Percentiles rank a stretch among this genome's conserved stretches.
phyloP scores from a whole-genome alignment of 768 basidiomycete genomes.

The Sarcodon aspratus region DNA sequence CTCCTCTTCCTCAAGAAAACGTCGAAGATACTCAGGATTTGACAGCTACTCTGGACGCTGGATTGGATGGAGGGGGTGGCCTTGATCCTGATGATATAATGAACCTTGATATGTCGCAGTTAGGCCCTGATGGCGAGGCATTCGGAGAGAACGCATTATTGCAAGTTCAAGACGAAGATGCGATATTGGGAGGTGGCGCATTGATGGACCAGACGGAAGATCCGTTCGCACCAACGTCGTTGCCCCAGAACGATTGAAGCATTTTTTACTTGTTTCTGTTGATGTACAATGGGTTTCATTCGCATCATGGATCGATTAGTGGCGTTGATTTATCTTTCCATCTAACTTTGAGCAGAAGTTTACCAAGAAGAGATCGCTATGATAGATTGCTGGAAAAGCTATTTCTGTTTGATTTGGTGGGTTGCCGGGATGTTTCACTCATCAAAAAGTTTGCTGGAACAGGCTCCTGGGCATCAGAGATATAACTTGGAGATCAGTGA shows the following conservation, averaged over 20 bases:
- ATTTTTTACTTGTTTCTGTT: background rate
- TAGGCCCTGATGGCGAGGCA: constrained; percentile 55
- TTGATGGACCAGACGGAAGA: constrained; percentile 50
- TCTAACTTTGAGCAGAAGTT: no score
- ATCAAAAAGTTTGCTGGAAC: no score
- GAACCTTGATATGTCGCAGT: constrained; percentile 48
- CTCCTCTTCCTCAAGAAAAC: constrained; percentile 25
- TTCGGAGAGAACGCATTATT: constrained; percentile 39
- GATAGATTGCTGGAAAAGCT: no score
- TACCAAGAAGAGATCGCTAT: no score
- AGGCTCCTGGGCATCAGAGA: no score
- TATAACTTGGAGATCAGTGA: no score
- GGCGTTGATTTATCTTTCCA: no score
- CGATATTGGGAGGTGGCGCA: constrained; percentile 40
- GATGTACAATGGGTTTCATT: background rate
- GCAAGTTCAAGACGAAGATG: constrained; percentile 42
- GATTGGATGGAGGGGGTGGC: constrained; percentile 5
- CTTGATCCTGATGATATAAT: constrained; percentile 25
- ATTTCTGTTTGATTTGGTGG: no score
- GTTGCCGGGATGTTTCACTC: no score
- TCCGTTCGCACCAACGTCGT: constrained; percentile 35
- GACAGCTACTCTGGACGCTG: constrained; percentile 16
- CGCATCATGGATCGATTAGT: constrained; percentile 7
- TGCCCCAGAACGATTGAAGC: background rate
- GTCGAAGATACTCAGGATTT: constrained; percentile 34